These are phyloP conservation scores for Salvia rosmarinus DNA, from an alignment of 257 asterid genomes.

Conservation along the genomic window DNA sequence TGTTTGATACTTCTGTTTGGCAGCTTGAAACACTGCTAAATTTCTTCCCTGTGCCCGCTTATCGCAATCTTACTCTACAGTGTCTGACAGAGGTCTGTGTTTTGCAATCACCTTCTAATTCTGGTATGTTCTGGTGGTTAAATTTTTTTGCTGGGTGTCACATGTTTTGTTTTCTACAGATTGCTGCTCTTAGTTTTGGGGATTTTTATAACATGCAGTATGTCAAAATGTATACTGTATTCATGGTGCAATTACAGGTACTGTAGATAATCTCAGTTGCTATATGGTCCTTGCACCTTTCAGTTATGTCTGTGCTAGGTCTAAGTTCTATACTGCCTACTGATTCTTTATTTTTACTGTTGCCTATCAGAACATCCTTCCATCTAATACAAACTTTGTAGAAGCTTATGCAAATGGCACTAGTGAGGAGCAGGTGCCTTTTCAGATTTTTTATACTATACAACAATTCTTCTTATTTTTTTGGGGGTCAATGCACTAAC, in stretches of 20 bases:
- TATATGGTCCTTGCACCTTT: not conserved
- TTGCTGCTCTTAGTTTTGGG: slow-evolving; percentile 92
- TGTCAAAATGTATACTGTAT: slow-evolving; percentile 71
- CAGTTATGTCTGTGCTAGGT: not conserved
- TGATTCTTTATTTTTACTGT: slow-evolving; percentile 29
- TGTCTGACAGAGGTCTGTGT: slow-evolving; percentile 87
- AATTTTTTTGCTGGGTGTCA: slow-evolving; percentile 1
- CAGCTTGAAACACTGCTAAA: slow-evolving; percentile 90
- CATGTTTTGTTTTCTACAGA: slow-evolving; percentile 50
- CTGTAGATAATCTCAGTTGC: not conserved
- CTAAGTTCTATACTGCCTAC: not conserved
- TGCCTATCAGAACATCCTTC: slow-evolving; percentile 62
- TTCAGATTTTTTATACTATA: slow-evolving; percentile 1
- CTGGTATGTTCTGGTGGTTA: slow-evolving; percentile 3
- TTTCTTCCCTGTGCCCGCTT: slow-evolving; percentile 74
- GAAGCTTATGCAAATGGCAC: slow-evolving; percentile 86
- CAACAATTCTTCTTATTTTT: not conserved
- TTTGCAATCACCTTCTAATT: slow-evolving; percentile 4
- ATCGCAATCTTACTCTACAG: slow-evolving; percentile 91
- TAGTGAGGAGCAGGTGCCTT: slow-evolving; percentile 87
- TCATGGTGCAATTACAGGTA: slow-evolving; percentile 95
- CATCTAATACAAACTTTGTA: slow-evolving; percentile 63
- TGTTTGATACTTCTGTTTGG: slow-evolving; percentile 34
- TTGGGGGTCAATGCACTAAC: slow-evolving; percentile 18
- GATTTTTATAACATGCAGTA: slow-evolving; percentile 81